phyloP scores from a whole-genome alignment of 768 basidiomycete species.

The Pleurotus sapidus region DNA sequence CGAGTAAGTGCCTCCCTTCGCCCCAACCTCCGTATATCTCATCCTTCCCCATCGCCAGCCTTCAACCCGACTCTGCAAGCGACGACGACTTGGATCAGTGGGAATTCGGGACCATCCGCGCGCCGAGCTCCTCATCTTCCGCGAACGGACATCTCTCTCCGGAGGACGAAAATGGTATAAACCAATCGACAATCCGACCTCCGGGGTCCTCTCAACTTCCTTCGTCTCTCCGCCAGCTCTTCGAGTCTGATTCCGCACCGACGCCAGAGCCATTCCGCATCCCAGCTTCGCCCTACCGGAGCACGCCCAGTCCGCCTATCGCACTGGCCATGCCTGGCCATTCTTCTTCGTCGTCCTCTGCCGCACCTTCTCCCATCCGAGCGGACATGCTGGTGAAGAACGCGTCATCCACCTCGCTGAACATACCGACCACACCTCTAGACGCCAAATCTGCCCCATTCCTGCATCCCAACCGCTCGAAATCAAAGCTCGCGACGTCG shows the following conservation, averaged over 20 bases:
- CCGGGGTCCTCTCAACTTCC: conserved; percentile 55
- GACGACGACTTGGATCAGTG: conserved; percentile 42
- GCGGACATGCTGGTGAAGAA: conserved; percentile 3
- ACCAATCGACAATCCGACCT: conserved; percentile 49
- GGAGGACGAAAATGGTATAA: conserved; percentile 21
- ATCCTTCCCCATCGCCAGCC: conserved; percentile 11
- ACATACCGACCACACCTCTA: neutral
- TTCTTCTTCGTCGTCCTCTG: conserved; percentile 4
- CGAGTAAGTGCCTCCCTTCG: conserved; percentile 32
- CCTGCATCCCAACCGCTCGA: neutral
- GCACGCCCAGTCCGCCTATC: conserved; percentile 22
- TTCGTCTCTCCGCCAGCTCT: conserved; percentile 74
- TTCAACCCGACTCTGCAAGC: conserved; percentile 19
- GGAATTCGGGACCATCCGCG: conserved; percentile 77
- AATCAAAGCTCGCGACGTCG: neutral
- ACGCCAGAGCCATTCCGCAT: conserved; percentile 40
- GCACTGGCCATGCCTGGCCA: conserved; percentile 8
- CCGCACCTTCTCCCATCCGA: conserved; percentile 10
- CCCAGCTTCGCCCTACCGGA: conserved; percentile 21
- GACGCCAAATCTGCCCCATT: conserved; percentile 1
- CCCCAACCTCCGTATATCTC: neutral
- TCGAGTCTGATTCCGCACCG: conserved; percentile 53
- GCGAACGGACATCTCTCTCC: conserved; percentile 14
- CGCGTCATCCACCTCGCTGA: neutral
- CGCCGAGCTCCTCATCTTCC: conserved; percentile 23